A percentile compares a stretch with the other conserved stretches of the same genome.
Evolutionary conservation across 139 green algal genomes (phyloP).

Genomic region (Closterium sp.): DNA sequence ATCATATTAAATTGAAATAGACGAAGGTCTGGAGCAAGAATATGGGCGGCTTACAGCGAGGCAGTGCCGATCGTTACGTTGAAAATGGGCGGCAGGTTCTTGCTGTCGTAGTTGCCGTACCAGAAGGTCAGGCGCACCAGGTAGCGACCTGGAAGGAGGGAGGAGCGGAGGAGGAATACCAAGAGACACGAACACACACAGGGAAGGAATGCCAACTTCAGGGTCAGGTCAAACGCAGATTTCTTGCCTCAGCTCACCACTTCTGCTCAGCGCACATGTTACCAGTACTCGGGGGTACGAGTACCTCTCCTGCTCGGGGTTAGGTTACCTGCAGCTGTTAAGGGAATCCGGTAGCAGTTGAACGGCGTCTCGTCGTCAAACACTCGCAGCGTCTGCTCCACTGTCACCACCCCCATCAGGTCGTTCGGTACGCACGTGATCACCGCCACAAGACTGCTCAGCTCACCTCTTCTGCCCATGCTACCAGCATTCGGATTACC

Average conservation of each 20-base stretch:
- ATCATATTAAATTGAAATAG: too few species aligned
- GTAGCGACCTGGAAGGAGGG: slow-evolving; percentile 20
- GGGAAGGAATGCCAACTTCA: too few species aligned
- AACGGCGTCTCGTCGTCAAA: not conserved
- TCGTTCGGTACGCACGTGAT: too few species aligned
- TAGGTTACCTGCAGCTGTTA: not conserved
- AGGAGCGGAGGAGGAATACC: not conserved
- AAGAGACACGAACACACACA: not conserved
- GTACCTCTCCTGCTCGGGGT: too few species aligned
- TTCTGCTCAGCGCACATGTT: too few species aligned
- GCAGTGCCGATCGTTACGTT: slow-evolving; percentile 27
- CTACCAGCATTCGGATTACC: too few species aligned
- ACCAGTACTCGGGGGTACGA: too few species aligned
- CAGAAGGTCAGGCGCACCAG: slow-evolving; percentile 29
- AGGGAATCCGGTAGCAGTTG: not conserved
- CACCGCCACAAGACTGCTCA: too few species aligned
- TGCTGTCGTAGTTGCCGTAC: slow-evolving; percentile 30
- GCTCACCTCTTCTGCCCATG: too few species aligned
- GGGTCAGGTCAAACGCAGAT: too few species aligned
- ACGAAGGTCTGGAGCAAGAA: not conserved
- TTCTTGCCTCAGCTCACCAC: too few species aligned
- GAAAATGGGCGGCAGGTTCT: slow-evolving; percentile 12
- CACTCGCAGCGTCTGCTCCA: not conserved
- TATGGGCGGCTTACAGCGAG: not conserved
- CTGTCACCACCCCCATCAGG: too few species aligned